Percentiles rank a stretch among this genome's conserved stretches.
Evolutionary conservation across 768 basidiomycete species (phyloP).

Genomic region (Psilocybe subaeruginosa): DNA sequence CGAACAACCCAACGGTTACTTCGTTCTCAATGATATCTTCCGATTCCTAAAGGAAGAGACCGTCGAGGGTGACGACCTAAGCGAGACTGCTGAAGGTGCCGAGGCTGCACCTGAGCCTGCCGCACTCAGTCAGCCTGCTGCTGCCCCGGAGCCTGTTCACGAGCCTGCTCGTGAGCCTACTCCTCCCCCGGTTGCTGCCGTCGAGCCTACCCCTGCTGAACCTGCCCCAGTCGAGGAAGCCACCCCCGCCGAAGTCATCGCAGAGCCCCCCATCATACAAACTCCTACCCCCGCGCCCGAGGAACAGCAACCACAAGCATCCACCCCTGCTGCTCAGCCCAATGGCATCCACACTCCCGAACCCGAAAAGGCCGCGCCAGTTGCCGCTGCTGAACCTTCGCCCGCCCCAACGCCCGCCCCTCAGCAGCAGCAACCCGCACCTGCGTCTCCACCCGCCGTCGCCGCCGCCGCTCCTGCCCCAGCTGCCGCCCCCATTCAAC

Average conservation of each 20-base stretch:
- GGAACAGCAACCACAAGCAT: conserved; percentile 14
- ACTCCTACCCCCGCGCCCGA: conserved; percentile 37
- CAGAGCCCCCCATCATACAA: conserved; percentile 37
- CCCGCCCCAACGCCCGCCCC: conserved; percentile 36
- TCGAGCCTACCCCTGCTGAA: conserved; percentile 2
- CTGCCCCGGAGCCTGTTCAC: conserved; percentile 34
- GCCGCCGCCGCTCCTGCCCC: conserved; percentile 30
- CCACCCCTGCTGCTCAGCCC: conserved; percentile 29
- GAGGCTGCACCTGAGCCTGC: conserved; percentile 32
- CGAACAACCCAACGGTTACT: conserved; percentile 98
- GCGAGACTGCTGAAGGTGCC: conserved; percentile 40
- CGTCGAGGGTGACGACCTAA: conserved; percentile 75
- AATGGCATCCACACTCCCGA: conserved; percentile 44
- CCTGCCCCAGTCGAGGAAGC: conserved; percentile 35
- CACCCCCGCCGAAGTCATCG: conserved; percentile 40
- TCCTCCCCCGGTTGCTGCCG: conserved; percentile 28
- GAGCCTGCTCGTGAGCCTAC: conserved; percentile 22
- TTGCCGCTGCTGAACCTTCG: conserved; percentile 28
- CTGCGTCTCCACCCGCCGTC: conserved; percentile 24
- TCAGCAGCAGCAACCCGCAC: conserved; percentile 30
- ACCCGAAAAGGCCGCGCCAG: conserved; percentile 34
- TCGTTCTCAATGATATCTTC: conserved; percentile 99
- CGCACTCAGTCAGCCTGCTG: conserved; percentile 30
- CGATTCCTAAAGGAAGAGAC: conserved; percentile 97
- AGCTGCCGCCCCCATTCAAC: conserved; percentile 38